phyloP scores from a whole-genome alignment of 768 basidiomycete species.

The Hygrophorus pudorinus region DNA sequence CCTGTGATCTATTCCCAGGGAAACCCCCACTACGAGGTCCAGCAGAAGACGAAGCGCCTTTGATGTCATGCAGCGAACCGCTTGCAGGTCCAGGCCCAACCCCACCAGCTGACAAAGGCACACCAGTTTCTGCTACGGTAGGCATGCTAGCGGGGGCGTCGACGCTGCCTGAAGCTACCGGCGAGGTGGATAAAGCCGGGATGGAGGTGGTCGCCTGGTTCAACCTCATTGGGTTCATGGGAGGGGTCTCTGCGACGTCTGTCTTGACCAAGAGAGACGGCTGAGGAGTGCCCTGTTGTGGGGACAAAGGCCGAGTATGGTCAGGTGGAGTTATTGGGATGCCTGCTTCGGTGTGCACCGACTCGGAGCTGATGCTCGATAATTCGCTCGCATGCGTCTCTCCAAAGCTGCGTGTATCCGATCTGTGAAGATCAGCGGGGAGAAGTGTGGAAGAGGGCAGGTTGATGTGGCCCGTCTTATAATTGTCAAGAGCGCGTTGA shows the following conservation, averaged over 20 bases:
- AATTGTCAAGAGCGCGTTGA: constrained; percentile 71
- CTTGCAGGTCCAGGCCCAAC: constrained; percentile 56
- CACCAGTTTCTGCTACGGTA: constrained; percentile 67
- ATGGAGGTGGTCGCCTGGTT: constrained; percentile 32
- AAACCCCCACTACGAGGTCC: no score
- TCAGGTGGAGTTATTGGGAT: constrained; percentile 35
- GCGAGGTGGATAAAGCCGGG: constrained; percentile 14
- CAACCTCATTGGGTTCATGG: constrained; percentile 23
- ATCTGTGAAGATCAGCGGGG: constrained; percentile 50
- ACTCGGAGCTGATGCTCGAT: constrained; percentile 36
- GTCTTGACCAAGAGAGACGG: no score
- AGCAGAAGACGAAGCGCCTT: constrained; percentile 26
- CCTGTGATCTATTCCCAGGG: no score
- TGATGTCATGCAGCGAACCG: constrained; percentile 51
- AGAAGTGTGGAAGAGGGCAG: constrained; percentile 32
- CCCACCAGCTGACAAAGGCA: constrained; percentile 54
- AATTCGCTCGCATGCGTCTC: constrained; percentile 76
- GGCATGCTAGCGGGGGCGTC: constrained; percentile 27
- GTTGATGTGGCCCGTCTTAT: constrained; percentile 55
- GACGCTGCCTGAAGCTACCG: constrained; percentile 4
- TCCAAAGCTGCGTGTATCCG: constrained; percentile 76
- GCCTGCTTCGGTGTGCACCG: constrained; percentile 20
- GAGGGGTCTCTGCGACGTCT: no score
- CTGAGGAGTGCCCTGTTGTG: constrained; percentile 8
- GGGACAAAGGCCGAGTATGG: constrained; percentile 7